Conservation (phyloP, 129 eudicot genomes). For the Arctium minus region DNA sequence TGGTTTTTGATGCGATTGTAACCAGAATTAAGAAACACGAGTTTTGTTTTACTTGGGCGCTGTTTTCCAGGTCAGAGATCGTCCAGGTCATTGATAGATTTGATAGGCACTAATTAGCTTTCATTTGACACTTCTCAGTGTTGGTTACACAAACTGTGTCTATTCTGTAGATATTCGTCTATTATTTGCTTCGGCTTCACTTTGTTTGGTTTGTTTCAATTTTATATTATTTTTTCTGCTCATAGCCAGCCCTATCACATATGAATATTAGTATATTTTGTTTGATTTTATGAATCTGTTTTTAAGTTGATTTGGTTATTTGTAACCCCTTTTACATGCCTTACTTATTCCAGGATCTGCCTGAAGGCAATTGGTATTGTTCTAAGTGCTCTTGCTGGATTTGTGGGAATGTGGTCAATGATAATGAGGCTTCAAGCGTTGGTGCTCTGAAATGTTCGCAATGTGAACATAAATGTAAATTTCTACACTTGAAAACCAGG, state of each 20-base stretch:
- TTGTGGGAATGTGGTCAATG: conserved; percentile 63
- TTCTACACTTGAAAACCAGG: conserved; percentile 10
- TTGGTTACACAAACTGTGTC: not conserved
- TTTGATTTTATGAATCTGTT: not conserved
- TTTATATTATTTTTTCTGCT: not conserved
- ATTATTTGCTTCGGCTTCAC: not conserved
- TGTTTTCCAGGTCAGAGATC: too few relatives aligned
- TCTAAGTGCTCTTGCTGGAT: conserved; percentile 76
- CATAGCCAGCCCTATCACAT: not conserved
- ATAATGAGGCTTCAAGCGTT: conserved; percentile 34
- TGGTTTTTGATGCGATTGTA: not conserved
- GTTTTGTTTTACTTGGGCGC: not conserved
- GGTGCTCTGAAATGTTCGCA: conserved; percentile 58
- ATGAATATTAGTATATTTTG: not conserved
- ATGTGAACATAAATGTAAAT: conserved; percentile 84
- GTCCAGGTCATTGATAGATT: not conserved
- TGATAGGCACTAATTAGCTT: not conserved
- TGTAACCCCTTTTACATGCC: conserved; percentile 2
- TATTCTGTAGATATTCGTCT: not conserved
- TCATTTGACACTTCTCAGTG: not conserved
- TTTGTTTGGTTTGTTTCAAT: not conserved
- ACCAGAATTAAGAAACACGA: not conserved
- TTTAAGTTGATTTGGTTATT: not conserved
- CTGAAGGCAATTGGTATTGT: conserved; percentile 99
- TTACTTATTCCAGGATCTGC: conserved; percentile 62